Evolutionary conservation across 176 grass and related monocot genomes (phyloP), one percentile per base, ranked within the genome.

Genomic region (Aechmea fasciata): DNA sequence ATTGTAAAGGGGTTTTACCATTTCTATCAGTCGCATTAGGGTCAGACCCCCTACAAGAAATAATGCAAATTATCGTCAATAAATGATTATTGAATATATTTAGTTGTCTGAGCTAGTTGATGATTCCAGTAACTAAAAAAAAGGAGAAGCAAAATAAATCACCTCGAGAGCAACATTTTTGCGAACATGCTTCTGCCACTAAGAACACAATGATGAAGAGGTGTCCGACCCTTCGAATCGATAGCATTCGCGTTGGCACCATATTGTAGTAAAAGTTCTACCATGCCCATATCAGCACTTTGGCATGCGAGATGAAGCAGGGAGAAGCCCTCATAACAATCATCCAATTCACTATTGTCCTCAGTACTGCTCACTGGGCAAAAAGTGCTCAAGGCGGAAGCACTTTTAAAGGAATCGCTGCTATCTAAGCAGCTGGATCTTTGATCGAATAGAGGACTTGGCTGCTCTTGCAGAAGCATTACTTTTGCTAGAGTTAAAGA

Each of bases 191-290:
- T 80, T 23, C 84, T 74, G 47, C 82, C 90, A 84, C 90, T 94
- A 73, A 94, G 73, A 69, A 99, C 83, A 59, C 87, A 90, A 77
- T 94, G 95, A 71, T 99, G 95, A 80, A 99, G 95, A 11, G 95
- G 90, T 0, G 87, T 85, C 18, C 82, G 69, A 1, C 87, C 82
- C 67, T 77, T 89, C 4, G 57, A 76, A 81, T 99, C 90, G 11
- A 65, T 66, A 53, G 82, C 75, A 75, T 99, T 99, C 52, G 87
- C 66, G 70, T 81, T 86, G 24, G 95, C 90, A 2, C 95, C 90
- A 64, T 99, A 99, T 70, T 99, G 95, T 82, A 99, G 57, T 47
- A 99, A 87, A 29, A 99, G 86, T 64, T 99, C 95, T 81, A 94
- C 82, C 95, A 99, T 94, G 10, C 95, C 90, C 33, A 99, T 71